A percentile compares a stretch with the other conserved stretches of the same genome.
phyloP scores from a whole-genome alignment of 176 grass and related monocot genomes.

The Aegilops bicornis region DNA sequence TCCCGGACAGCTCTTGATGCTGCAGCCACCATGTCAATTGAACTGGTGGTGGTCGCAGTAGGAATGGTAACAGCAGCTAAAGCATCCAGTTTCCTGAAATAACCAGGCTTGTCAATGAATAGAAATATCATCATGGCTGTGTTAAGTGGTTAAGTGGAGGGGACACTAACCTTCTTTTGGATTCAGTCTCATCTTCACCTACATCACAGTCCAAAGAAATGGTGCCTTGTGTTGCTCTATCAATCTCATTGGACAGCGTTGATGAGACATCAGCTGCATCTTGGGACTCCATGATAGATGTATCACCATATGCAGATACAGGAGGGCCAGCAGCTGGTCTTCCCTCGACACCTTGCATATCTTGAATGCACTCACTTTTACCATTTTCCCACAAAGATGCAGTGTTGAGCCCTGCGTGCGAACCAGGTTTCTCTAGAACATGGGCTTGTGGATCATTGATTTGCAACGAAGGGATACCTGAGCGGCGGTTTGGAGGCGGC shows the following conservation, averaged over 20 bases:
- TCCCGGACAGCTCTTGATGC: slow-evolving; percentile 82
- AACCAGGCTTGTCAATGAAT: slow-evolving; percentile 15
- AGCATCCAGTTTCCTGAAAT: slow-evolving; percentile 79
- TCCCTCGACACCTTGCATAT: slow-evolving; percentile 43
- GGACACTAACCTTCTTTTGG: slow-evolving; percentile 78
- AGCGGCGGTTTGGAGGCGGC: slow-evolving; percentile 31
- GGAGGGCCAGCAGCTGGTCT: slow-evolving; percentile 31
- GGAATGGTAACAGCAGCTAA: slow-evolving; percentile 31
- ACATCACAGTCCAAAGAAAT: slow-evolving; percentile 51
- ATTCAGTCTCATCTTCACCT: slow-evolving; percentile 81
- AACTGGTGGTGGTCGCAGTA: slow-evolving; percentile 30
- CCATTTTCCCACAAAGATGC: slow-evolving; percentile 44
- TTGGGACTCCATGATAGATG: slow-evolving; percentile 49
- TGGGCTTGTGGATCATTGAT: slow-evolving; percentile 23
- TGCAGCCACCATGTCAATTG: slow-evolving; percentile 72
- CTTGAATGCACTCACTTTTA: slow-evolving; percentile 43
- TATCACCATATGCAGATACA: slow-evolving; percentile 31
- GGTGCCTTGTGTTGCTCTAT: slow-evolving; percentile 61
- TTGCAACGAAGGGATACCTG: slow-evolving; percentile 23
- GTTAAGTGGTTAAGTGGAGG: not conserved
- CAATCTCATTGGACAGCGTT: slow-evolving; percentile 78
- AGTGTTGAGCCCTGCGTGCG: slow-evolving; percentile 25
- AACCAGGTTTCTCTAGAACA: slow-evolving; percentile 35
- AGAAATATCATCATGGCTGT: not conserved
- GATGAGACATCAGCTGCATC: slow-evolving; percentile 70